These are phyloP conservation scores for Arthrinium puccinioides DNA, from an alignment of 2,329 filamentous ascomycete species.

Conservation along the genomic window DNA sequence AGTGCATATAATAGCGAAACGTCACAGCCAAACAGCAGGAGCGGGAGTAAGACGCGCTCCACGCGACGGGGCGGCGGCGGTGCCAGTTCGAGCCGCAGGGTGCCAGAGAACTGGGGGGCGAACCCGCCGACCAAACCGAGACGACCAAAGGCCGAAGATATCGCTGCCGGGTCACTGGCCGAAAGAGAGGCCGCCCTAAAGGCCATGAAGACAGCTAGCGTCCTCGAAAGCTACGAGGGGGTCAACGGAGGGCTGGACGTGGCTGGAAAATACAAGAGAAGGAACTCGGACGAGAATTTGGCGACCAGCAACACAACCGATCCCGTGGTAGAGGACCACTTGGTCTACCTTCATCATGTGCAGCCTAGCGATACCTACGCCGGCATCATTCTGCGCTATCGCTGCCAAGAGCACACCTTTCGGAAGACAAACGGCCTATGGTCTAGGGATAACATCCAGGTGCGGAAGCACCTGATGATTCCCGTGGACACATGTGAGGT, in stretches of 20 bases:
- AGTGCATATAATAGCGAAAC: conserved; percentile 24
- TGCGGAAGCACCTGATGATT: conserved; percentile 70
- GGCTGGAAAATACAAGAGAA: conserved; percentile 52
- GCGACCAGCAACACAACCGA: conserved; percentile 30
- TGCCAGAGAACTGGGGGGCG: conserved; percentile 41
- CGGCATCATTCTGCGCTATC: conserved; percentile 83
- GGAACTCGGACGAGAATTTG: conserved; percentile 59
- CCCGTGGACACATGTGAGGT: conserved; percentile 86
- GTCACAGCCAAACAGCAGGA: conserved; percentile 21
- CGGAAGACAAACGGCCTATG: conserved; percentile 88
- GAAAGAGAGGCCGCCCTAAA: conserved; percentile 48
- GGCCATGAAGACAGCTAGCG: conserved; percentile 49
- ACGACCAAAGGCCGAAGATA: conserved; percentile 35
- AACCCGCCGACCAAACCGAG: conserved; percentile 29
- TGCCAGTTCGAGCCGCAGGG: conserved; percentile 13
- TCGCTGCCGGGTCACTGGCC: conserved; percentile 46
- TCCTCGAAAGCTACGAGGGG: conserved; percentile 54
- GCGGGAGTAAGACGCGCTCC: conserved; percentile 18
- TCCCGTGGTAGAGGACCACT: conserved; percentile 61
- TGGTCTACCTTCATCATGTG: conserved; percentile 89
- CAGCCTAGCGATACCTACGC: conserved; percentile 79
- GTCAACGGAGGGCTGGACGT: conserved; percentile 52
- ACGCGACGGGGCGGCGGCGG: conserved; percentile 12
- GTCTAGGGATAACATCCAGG: conserved; percentile 87
- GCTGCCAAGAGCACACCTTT: conserved; percentile 76